These are phyloP conservation scores for Dalbergia oliveri DNA, from an alignment of 306 rosid genomes.

Conservation along the genomic window DNA sequence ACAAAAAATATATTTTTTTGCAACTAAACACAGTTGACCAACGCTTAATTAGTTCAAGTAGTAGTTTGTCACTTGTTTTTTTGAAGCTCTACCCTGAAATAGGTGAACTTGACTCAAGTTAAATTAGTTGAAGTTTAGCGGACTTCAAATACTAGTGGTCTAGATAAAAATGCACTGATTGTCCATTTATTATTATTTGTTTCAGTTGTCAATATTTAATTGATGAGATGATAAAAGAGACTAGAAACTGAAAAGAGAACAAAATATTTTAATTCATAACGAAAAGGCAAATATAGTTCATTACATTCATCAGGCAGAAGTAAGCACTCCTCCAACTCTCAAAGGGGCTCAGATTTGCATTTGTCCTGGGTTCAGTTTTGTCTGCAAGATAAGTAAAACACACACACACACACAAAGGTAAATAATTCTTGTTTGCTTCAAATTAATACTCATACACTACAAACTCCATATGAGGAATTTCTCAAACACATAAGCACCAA, in stretches of 20 bases:
- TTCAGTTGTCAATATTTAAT: no score
- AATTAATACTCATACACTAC: slow-evolving; percentile 11
- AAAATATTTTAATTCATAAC: background rate
- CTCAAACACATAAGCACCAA: background rate
- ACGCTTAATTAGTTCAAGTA: no score
- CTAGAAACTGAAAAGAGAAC: background rate
- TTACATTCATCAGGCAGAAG: slow-evolving; percentile 58
- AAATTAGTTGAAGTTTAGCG: no score
- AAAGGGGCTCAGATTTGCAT: slow-evolving; percentile 56
- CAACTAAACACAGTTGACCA: no score
- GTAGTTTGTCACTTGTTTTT: no score
- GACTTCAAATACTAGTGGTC: no score
- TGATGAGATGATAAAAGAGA: background rate
- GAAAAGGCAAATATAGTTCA: background rate
- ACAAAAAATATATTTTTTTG: no score
- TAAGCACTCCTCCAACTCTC: slow-evolving; percentile 60
- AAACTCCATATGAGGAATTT: background rate
- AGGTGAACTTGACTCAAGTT: no score
- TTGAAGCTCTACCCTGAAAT: no score
- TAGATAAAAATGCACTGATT: no score
- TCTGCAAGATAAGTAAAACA: slow-evolving; percentile 38
- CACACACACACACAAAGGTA: background rate
- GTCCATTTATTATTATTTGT: no score
- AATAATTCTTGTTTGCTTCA: background rate
- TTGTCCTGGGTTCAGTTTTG: slow-evolving; percentile 40